Base-by-base conservation (phyloP, 768 basidiomycete species). In the Tylopilus felleus region DNA sequence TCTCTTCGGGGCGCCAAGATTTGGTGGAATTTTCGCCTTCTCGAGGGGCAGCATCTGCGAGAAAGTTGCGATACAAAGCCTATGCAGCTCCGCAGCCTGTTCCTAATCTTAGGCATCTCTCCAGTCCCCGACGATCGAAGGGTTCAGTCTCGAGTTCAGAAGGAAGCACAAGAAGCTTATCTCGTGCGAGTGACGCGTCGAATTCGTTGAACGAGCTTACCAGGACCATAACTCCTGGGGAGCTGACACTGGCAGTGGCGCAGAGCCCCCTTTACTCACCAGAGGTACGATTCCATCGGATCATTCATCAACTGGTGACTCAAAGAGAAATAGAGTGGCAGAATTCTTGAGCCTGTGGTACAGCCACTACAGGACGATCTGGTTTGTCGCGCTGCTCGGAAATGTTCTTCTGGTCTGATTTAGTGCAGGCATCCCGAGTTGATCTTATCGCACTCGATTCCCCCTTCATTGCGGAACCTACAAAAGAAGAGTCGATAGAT, bases 391-490 rank as follows among this genome's bases (percentile, higher is more conserved):
- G 19, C 27, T 55, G 27, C 8, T 47, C 29, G 27, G 25, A 28
- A 53, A 21, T 39, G 27, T 38, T 36, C 14, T 27, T 17, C 19
- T 31, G 29, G 16, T 49, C 59, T 71, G 41, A 70, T 51, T 35
- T 21, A 23, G 36, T n/a, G 33, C 40, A 79, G 76, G 60, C 63
- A 10, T 69, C 69, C 22, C 65, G 67, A 17, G 62, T 68, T 19
- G 86, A 91, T 71, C 79, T 92, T 44, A 90, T 92, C 56, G 74
- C 82, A 9, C 78, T 93, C 36, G 88, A 92, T 65, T 82, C 85
- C 2, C 86, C 88, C 3, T 85, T 85, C 70, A 71, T 81, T 40
- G 65, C 75, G 8, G 84, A 85, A 55, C 74, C 75, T 22, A 36
- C 60, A 22, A 66, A 64, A 27, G 54, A 55, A 33, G 47, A 36